These are phyloP conservation scores for Aspergillus awamori DNA, from an alignment of 2,329 filamentous ascomycete genomes.

Conservation along the genomic window DNA sequence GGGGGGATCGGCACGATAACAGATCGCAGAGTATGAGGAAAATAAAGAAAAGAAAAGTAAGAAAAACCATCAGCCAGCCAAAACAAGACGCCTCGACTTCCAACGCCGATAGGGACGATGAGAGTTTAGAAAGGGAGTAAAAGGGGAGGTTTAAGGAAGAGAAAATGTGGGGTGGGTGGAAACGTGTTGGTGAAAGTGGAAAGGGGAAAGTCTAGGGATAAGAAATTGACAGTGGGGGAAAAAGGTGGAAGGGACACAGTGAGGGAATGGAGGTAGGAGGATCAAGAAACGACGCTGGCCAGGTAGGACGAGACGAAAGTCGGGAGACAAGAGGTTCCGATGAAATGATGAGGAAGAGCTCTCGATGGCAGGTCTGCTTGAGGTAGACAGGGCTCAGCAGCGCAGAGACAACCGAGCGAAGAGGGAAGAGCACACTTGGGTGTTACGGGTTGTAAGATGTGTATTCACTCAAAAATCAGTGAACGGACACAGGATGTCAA, in stretches of 20 bases:
- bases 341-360: neutral
- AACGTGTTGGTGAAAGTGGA: neutral
- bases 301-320: neutral
- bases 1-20: slow-evolving; percentile 34
- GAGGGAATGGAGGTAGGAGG: neutral
- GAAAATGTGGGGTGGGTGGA: slow-evolving; percentile 14
- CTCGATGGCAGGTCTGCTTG: slow-evolving; percentile 1
- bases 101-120: slow-evolving; percentile 43
- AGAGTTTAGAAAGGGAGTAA: slow-evolving; percentile 30
- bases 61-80: slow-evolving; percentile 36
- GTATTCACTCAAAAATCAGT: slow-evolving; percentile 10
- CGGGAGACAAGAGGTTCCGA: neutral
- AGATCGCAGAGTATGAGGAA: slow-evolving; percentile 16
- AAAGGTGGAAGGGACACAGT: neutral
- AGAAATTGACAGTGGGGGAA: neutral
- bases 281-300: neutral
- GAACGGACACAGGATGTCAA: slow-evolving; percentile 12
- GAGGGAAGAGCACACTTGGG: slow-evolving; percentile 1
- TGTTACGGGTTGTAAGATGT: slow-evolving; percentile 8
- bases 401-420: slow-evolving; percentile 4
- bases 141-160: slow-evolving; percentile 22
- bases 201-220: neutral
- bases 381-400: slow-evolving; percentile 1
- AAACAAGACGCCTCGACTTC: slow-evolving; percentile 44
- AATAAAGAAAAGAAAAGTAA: slow-evolving; percentile 20